Evolutionary conservation across 2,329 filamentous ascomycete species (phyloP), one percentile per base, ranked within the genome.

Genomic region (Aureobasidium sp.): DNA sequence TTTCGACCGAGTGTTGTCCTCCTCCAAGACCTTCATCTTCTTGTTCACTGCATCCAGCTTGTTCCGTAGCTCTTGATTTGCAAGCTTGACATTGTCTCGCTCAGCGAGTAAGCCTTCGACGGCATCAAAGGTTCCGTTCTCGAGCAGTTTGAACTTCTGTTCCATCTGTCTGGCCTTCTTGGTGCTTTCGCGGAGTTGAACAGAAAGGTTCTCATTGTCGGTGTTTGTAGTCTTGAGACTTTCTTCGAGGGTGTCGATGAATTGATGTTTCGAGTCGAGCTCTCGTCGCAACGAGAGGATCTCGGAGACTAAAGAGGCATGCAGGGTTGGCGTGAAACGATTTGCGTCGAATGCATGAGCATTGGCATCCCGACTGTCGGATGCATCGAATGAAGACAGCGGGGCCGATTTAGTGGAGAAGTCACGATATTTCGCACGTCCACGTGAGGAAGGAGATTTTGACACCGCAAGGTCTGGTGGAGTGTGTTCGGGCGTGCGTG

Each of bases 241-340:
- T 1, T 82, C 79, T 75, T 99, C 94, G 17, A 99, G 80, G 59
- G 84, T 86, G 71, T 97, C 92, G 61, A 99, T 96, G 59, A 91
- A 83, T 68, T 86, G 90, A 48, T 87, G 84, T 75, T 96, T 97
- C 45, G 89, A 90, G 71, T 99, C 94, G 65, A 97, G 85, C 66
- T 99, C 94, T 63, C 94, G 83, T 25, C 92, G 86, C 55, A 99
- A 77, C 2, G 87, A 85, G 42, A 99, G 79, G 65, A 99, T 99
- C 74, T 99, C 94, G 0, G 93, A 93, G 0, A 99, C 93, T 7
- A 99, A 79, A 55, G 90, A 97, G 9, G 94, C 94, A 73, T 97
- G 94, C 12, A 99, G 78, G 0, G 92, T 97, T 1, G 94, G 94
- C 0, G 94, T 99, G 71, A 99, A 97, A 41, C 94, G 85, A 61